Evolutionary conservation across 805 yeast species (phyloP).

Genomic region (Ogataea henricii): DNA sequence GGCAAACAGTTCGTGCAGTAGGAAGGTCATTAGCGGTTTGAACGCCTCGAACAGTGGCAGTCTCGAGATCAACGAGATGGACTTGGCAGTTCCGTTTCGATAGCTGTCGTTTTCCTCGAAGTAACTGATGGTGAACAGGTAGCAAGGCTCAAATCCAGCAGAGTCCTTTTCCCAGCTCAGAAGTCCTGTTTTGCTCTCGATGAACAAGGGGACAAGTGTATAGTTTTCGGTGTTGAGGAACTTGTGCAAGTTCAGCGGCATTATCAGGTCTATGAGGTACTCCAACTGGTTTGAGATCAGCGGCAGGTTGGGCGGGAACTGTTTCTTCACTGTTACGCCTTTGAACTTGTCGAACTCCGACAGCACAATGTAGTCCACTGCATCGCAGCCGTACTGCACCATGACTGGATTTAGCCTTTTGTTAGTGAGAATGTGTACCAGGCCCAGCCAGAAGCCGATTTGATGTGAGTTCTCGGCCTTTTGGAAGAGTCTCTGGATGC

Average conservation of each 20-base stretch:
- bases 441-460: no score
- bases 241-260: constrained; percentile 43
- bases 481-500: no score
- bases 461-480: no score
- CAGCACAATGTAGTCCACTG: constrained; percentile 43
- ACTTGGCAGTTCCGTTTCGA: constrained; percentile 46
- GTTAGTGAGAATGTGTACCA: no score
- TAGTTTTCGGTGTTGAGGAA: constrained; percentile 54
- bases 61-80: constrained; percentile 48
- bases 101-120: constrained; percentile 33
- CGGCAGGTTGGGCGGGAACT: constrained; percentile 58
- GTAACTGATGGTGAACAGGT: constrained; percentile 33
- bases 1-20: constrained; percentile 45
- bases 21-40: constrained; percentile 48
- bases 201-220: constrained; percentile 55
- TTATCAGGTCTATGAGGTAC: constrained; percentile 23
- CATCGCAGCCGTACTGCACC: constrained; percentile 2
- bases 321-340: constrained; percentile 68
- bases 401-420: background rate
- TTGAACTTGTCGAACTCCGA: constrained; percentile 79
- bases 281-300: constrained; percentile 62
- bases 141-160: constrained; percentile 20
- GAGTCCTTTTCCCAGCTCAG: constrained; percentile 20
- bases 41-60: constrained; percentile 48
- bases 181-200: constrained; percentile 20